Evolutionary conservation across 495 filamentous ascomycete species (phyloP).

Genomic region (Daldinia loculata): DNA sequence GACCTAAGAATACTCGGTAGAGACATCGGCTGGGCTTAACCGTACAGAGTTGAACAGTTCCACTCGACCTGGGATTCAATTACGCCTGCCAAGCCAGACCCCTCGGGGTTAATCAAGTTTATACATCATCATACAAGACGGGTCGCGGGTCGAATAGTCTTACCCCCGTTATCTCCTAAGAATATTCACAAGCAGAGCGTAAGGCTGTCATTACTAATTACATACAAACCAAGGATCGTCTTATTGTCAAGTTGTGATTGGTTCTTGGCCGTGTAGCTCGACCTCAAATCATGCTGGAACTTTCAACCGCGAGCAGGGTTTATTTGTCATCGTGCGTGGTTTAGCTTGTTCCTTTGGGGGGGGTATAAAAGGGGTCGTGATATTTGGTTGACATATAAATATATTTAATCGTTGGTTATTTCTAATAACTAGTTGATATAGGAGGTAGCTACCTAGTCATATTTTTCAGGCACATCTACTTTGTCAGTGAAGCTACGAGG

Average conservation of each 20-base stretch:
- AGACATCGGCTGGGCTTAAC: neutral
- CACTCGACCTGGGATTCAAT: slow-evolving; percentile 1
- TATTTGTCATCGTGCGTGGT: slow-evolving; percentile 9
- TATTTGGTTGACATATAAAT: neutral
- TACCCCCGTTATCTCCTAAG: slow-evolving; percentile 17
- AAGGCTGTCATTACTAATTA: slow-evolving; percentile 7
- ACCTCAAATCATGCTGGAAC: neutral
- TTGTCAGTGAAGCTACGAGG: neutral
- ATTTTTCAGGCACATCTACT: no score
- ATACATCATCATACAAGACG: neutral
- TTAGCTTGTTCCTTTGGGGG: neutral
- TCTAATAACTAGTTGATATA: neutral
- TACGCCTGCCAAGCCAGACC: slow-evolving; percentile 21
- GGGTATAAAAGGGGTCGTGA: neutral
- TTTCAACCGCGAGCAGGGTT: neutral
- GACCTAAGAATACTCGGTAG: neutral
- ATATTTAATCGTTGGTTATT: neutral
- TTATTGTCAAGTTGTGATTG: neutral
- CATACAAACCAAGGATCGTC: slow-evolving; percentile 3
- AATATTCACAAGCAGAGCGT: neutral
- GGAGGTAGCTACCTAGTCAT: neutral
- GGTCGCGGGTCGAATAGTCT: neutral
- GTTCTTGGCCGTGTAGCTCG: neutral
- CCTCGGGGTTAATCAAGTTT: slow-evolving; percentile 15
- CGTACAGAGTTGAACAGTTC: neutral